Evolutionary conservation across 75 land plant species (phyloP), one percentile per base, ranked within the genome.

Genomic region (Picea glauca): DNA sequence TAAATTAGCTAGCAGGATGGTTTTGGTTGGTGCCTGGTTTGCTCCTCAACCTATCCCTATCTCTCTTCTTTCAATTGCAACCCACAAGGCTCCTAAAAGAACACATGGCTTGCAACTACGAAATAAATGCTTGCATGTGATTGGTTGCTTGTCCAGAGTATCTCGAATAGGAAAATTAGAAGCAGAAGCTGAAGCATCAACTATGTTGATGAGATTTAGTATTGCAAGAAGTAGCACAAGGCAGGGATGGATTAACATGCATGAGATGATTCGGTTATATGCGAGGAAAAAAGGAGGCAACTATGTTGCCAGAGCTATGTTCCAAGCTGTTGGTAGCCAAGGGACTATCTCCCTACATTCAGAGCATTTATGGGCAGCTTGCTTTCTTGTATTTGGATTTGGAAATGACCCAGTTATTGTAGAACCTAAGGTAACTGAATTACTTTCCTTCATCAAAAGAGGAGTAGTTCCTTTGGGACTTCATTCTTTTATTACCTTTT

Each of bases 341-440:
- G 94, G 91, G 2, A 80, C 83, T 4, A 68, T 92, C 18, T 20
- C 78, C 13, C 83, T 81, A 1, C 92, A 89, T 64, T 72, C 85
- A 17, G 94, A 90, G 40, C 98, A 96, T 58, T 76, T 91, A 72
- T 96, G 94, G 98, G 94, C 98, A 11, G 92, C 98, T 13, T 91
- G 93, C 65, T 96, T 93, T 77, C 84, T 91, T 75, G 76, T 90
- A 3, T 84, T 93, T 75, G 88, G 90, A 13, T 90, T 92, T 68
- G 92, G 96, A n/a, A 84, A 83, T 58, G 90, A 91, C 23, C 88
- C 91, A 1, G 80, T 80, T 6, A 72, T 81, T 26, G 89, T 96
- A 14, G 90, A 96, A 66, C 85, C 88, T 21, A 90, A 87, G 76
- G 92, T 88, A 18, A 70, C 88, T 21, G 98, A 96, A 20, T 75